Conservation (phyloP, 768 basidiomycete genomes). For the Leucosporidium scottii region DNA sequence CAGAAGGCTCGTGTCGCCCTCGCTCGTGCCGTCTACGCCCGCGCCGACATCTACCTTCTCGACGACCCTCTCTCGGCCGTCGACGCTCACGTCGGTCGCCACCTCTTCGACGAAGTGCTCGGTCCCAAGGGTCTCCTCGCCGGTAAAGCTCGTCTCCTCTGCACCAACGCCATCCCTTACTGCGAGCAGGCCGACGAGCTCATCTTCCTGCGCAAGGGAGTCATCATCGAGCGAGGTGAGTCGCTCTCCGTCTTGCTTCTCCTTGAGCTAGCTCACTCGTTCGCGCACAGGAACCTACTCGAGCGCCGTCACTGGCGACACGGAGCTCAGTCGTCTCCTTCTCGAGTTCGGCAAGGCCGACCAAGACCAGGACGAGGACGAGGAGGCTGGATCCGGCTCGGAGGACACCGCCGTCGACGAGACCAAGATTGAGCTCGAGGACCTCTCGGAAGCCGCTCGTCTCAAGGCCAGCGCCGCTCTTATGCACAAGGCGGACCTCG, state of each 20-base stretch:
- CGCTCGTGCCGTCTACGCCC: constrained; percentile 82
- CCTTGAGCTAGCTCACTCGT: neutral
- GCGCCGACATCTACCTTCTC: constrained; percentile 82
- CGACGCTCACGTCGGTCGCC: constrained; percentile 70
- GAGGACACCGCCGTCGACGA: constrained; percentile 33
- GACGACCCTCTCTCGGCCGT: constrained; percentile 84
- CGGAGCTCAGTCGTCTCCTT: constrained; percentile 47
- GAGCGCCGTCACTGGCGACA: constrained; percentile 38
- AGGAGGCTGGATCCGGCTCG: constrained; percentile 37
- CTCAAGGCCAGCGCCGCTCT: constrained; percentile 20
- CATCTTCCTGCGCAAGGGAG: constrained; percentile 45
- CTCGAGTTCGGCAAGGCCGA: constrained; percentile 52
- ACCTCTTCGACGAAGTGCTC: constrained; percentile 58
- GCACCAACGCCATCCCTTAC: constrained; percentile 47
- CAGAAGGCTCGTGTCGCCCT: constrained; percentile 72
- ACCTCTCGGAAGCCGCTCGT: constrained; percentile 33
- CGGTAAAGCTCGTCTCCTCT: constrained; percentile 45
- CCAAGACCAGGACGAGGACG: constrained; percentile 32
- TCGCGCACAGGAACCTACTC: constrained; percentile 39
- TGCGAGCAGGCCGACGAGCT: constrained; percentile 44
- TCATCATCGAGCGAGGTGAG: constrained; percentile 44
- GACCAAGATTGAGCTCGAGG: constrained; percentile 33
- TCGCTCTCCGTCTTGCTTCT: constrained; percentile 42
- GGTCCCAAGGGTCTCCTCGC: constrained; percentile 40
- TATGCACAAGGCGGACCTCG: constrained; percentile 40